Conservation (phyloP, 345 rosid species). For the Murraya paniculata region DNA sequence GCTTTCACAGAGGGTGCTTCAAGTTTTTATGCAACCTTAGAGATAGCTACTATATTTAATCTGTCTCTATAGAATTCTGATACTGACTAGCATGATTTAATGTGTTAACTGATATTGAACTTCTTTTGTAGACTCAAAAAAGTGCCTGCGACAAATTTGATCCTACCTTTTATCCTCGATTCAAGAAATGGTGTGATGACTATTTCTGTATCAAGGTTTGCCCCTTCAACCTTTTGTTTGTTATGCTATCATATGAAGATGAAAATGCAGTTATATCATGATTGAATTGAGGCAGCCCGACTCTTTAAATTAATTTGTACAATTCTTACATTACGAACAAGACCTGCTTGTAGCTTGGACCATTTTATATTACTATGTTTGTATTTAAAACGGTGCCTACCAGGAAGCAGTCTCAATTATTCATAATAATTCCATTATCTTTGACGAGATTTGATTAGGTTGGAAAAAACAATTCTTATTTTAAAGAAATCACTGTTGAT, state of each 20-base stretch:
- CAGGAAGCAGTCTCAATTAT: background rate
- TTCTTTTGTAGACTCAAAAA: constrained; percentile 63
- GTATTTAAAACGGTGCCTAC: background rate
- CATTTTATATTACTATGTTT: background rate
- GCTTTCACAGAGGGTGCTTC: background rate
- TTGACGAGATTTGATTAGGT: background rate
- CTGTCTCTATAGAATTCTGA: background rate
- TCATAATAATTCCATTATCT: background rate
- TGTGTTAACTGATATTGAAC: constrained; percentile 4
- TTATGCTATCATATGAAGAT: background rate
- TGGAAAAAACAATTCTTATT: background rate
- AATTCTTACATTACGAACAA: background rate
- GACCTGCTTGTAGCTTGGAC: background rate
- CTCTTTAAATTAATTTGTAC: background rate
- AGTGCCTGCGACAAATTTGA: constrained; percentile 86
- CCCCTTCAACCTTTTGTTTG: background rate
- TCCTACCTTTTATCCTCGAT: constrained; percentile 77
- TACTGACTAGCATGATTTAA: background rate
- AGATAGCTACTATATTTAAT: background rate
- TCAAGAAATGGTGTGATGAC: constrained; percentile 98
- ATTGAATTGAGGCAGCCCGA: background rate
- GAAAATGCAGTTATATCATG: background rate
- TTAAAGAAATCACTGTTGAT: background rate
- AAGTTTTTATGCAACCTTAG: background rate
- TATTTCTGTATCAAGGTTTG: constrained; percentile 86